Base-by-base conservation (phyloP, 345 rosid genomes). In the Lepidium aucheri region DNA sequence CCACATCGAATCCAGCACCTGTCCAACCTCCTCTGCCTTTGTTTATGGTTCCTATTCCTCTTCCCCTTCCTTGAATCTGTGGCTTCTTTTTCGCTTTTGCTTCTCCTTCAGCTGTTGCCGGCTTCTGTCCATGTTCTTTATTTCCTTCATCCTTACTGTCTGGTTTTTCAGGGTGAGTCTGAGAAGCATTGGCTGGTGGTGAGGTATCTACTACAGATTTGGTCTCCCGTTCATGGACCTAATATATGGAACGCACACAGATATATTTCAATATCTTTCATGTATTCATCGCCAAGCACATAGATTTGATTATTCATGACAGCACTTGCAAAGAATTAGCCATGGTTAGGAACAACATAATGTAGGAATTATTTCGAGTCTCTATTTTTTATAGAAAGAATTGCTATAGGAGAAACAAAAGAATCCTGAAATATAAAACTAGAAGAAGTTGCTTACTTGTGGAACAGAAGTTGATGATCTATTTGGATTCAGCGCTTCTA, bases 1-100 rank as follows among this genome's bases (percentile, higher is more conserved):
- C 96, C 34, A 83, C 96, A 69, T 86, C 94, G 49, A 88, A 91
- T 72, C 83, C 83, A 52, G 83, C 55, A 58, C 96, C 90, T 0
- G 94, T 86, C 91, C 96, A 91, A 18, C 86, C 98, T 59, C 92
- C 90, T 80, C 88, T 77, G 22, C 86, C 85, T 77, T 81, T 86
- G 52, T 74, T 77, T 42, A 82, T 54, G 49, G 74, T 77, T 36
- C 89, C 89, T 14, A 81, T 50, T 74, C 90, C 87, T 69, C 72
- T 85, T 54, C 87, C 96, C 64, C 73, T 83, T 70, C 94, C 96
- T 39, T 76, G 90, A 53, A 70, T 80, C 36, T 79, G 88, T 26
- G 67, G 74, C 68, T 82, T 86, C 80, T 80, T 88, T 74, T 74
- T 80, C 28, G 72, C 78, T 71, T 77, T 87, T 50, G 82, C 78